Base-by-base conservation (phyloP, 306 rosid genomes). In the Corylus heterophylla region DNA sequence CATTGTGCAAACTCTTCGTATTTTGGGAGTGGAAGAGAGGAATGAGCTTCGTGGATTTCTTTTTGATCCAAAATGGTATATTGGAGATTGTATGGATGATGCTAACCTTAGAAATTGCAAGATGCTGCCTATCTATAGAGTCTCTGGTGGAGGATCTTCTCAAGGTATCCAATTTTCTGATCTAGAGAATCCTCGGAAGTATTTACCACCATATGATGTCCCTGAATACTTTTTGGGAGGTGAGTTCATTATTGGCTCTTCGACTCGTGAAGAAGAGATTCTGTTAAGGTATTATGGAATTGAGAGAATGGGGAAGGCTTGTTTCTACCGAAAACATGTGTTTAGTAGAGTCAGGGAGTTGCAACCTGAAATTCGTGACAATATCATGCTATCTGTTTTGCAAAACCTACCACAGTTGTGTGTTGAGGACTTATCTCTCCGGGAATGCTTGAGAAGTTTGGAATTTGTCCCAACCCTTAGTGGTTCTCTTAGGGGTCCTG, bases 11-110 rank as follows among this genome's bases (percentile, higher is more conserved):
- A 78, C 88, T 81, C 82, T 94, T 73, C 83, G 81, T 78, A 85
- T 73, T 85, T 83, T 94, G 72, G 84, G 84, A 76, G 91, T 79
- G 71, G 91, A 87, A 80, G 97, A 94, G 76, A 87, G 88, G 80
- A 86, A 89, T 81, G 91, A 85, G 77, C 95, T 94, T 78, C 92
- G 97, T 29, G 69, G 80, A 74, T 92, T 92, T 92, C 90, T 94
- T 84, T 92, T 94, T 74, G 89, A 94, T 79, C 90, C 91, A 75
- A 92, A 91, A 87, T 94, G 98, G 98, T 94, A 94, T 85, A 82
- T 87, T 86, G 92, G 94, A 69, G 75, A 71, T 80, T 85, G 79
- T 74, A 70, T 94, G 92, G 84, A 83, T 85, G 97, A 84, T 71
- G 74, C 83, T 77, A 83, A 79, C 77, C 71, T 84, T 78, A 87